Evolutionary conservation across 495 filamentous ascomycete species (phyloP).

Genomic region (Penicillium coprophilum): DNA sequence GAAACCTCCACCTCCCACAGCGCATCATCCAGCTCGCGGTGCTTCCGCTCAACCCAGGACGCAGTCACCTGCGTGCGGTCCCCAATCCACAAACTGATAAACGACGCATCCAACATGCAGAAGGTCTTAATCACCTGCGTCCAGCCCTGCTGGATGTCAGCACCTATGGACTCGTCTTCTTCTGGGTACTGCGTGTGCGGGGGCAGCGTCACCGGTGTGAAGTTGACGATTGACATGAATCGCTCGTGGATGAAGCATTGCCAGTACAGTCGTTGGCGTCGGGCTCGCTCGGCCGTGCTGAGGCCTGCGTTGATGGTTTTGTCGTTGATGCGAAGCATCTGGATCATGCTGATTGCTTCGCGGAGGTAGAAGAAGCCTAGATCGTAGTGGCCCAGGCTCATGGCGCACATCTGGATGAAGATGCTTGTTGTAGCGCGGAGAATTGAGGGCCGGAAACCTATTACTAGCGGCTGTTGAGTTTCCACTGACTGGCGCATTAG

Average conservation of each 20-base stretch:
- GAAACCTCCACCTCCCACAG: slow-evolving; percentile 32
- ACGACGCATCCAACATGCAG: slow-evolving; percentile 23
- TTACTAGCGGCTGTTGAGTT: slow-evolving; percentile 19
- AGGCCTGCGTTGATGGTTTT: slow-evolving; percentile 18
- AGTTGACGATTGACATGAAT: slow-evolving; percentile 30
- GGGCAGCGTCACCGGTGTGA: slow-evolving; percentile 23
- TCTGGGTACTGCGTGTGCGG: slow-evolving; percentile 23
- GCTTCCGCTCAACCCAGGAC: slow-evolving; percentile 31
- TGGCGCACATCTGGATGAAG: slow-evolving; percentile 31
- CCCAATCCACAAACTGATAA: slow-evolving; percentile 29
- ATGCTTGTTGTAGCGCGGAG: slow-evolving; percentile 21
- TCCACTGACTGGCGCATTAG: slow-evolving; percentile 29
- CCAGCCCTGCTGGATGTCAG: slow-evolving; percentile 22
- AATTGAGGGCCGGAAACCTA: slow-evolving; percentile 23
- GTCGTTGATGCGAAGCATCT: slow-evolving; percentile 26
- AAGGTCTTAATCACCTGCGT: slow-evolving; percentile 28
- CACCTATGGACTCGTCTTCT: slow-evolving; percentile 18
- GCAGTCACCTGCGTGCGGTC: slow-evolving; percentile 26
- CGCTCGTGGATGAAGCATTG: slow-evolving; percentile 37
- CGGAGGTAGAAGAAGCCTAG: slow-evolving; percentile 35
- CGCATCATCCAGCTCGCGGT: slow-evolving; percentile 28
- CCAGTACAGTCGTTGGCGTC: slow-evolving; percentile 33
- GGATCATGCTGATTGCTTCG: slow-evolving; percentile 31
- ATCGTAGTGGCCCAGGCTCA: slow-evolving; percentile 27
- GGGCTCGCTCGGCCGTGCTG: slow-evolving; percentile 21